phyloP scores from a whole-genome alignment of 208 protist species.

The Tritrichomonas foetus region DNA sequence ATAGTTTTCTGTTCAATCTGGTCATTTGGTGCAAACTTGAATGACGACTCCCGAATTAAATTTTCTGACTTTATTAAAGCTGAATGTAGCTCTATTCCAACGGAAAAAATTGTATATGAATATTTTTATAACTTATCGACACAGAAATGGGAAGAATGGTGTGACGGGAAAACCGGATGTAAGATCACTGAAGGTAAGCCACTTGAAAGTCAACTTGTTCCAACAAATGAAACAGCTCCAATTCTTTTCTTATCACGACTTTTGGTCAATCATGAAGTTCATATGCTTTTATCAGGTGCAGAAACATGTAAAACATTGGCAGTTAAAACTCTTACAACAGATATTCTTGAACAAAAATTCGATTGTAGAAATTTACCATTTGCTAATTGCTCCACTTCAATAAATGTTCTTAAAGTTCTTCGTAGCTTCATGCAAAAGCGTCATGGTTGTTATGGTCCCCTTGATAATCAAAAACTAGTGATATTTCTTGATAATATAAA shows the following conservation, averaged over 20 bases:
- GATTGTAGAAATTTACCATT: background rate
- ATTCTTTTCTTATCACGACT: background rate
- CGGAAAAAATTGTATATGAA: conserved; percentile 33
- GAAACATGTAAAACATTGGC: background rate
- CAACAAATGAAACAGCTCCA: conserved; percentile 20
- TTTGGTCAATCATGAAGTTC: background rate
- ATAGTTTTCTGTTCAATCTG: conserved; percentile 82
- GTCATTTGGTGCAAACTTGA: conserved; percentile 83
- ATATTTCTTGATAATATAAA: conserved; percentile 95
- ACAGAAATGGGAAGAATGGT: background rate
- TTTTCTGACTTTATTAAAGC: conserved; percentile 64
- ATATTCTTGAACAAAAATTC: background rate
- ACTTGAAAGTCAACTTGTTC: background rate
- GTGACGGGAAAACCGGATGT: background rate
- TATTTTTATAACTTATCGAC: conserved; percentile 49
- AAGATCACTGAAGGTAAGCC: background rate
- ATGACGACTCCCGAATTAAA: conserved; percentile 70
- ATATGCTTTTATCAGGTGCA: background rate
- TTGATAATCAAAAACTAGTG: conserved; percentile 69
- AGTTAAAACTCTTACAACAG: background rate
- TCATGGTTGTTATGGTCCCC: conserved; percentile 9
- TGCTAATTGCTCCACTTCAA: background rate
- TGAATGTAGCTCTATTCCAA: conserved; percentile 49
- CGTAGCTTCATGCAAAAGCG: background rate
- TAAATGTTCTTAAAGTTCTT: background rate